These are phyloP conservation scores for Blastocladiella britannica DNA, from an alignment of 192 early-diverging fungal genomes.

Conservation along the genomic window DNA sequence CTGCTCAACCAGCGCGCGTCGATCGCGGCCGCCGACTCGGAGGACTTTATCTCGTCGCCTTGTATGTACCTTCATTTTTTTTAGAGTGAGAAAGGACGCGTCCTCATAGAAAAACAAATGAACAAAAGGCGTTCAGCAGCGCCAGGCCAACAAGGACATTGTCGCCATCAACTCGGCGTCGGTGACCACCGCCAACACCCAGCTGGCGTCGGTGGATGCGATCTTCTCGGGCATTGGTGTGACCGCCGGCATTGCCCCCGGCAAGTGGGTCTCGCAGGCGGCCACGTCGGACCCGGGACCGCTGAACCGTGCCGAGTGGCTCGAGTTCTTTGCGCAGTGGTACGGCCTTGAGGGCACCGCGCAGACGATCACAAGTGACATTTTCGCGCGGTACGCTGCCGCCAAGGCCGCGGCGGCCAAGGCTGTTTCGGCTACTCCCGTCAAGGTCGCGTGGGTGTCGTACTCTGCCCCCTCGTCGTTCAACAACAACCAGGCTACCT, in stretches of 20 bases:
- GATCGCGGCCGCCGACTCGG: slow-evolving; percentile 17
- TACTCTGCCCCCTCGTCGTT: slow-evolving; percentile 32
- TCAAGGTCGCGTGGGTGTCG: slow-evolving; percentile 33
- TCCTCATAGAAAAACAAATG: too few species aligned
- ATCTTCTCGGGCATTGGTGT: slow-evolving; percentile 16
- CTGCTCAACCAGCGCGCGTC: slow-evolving; percentile 19
- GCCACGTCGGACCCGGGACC: slow-evolving; percentile 16
- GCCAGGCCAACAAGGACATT: slow-evolving; percentile 16
- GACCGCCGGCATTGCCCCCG: slow-evolving; percentile 9
- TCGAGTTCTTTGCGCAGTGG: slow-evolving; percentile 26
- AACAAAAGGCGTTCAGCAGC: slow-evolving; percentile 12
- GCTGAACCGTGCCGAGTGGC: slow-evolving; percentile 24
- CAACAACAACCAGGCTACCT: slow-evolving; percentile 49
- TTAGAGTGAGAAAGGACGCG: too few species aligned
- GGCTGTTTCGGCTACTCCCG: neutral
- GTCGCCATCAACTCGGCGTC: slow-evolving; percentile 16
- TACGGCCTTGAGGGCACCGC: slow-evolving; percentile 27
- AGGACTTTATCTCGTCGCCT: slow-evolving; percentile 18
- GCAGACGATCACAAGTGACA: neutral
- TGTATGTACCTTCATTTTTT: too few species aligned
- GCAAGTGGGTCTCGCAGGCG: slow-evolving; percentile 14
- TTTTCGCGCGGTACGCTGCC: neutral
- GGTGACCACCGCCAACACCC: slow-evolving; percentile 12
- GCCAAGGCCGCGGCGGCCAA: neutral
- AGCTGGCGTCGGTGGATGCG: slow-evolving; percentile 12